Conservation (phyloP, 1,284 basidiomycete genomes). For the Termitomyces sp. region DNA sequence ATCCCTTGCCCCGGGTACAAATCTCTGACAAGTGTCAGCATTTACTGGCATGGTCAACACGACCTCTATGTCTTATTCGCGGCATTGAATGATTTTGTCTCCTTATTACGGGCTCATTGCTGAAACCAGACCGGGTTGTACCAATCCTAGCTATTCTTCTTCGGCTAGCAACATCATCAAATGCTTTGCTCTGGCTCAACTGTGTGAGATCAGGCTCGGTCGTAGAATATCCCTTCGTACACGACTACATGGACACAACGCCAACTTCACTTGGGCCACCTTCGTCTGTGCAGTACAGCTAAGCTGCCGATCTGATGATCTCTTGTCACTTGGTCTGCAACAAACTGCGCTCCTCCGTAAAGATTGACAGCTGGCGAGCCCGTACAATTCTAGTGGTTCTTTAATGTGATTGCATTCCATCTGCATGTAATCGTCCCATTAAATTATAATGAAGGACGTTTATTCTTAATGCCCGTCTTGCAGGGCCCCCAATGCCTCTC, state of each 20-base stretch:
- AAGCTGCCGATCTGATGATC: neutral
- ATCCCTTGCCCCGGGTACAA: no score
- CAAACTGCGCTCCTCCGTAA: constrained; percentile 50
- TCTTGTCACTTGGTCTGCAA: constrained; percentile 67
- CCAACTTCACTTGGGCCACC: neutral
- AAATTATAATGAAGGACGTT: neutral
- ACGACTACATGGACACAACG: neutral
- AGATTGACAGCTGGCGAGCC: constrained; percentile 35
- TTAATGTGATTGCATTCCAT: constrained; percentile 55
- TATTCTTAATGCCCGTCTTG: neutral
- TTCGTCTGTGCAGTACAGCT: neutral
- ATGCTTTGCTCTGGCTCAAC: neutral
- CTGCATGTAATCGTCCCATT: constrained; percentile 51
- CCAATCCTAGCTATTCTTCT: constrained; percentile 21
- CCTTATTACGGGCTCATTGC: neutral
- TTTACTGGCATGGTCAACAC: neutral
- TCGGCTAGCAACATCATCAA: constrained; percentile 12
- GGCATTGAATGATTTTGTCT: neutral
- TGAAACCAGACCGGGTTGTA: constrained; percentile 8
- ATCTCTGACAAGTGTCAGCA: neutral
- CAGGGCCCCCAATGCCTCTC: constrained; percentile 55
- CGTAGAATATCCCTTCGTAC: constrained; percentile 56
- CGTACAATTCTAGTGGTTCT: constrained; percentile 48
- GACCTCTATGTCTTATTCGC: neutral
- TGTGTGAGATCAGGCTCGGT: constrained; percentile 32